phyloP scores from a whole-genome alignment of 2,329 filamentous ascomycete genomes.

The Didymosphaeria variabile region DNA sequence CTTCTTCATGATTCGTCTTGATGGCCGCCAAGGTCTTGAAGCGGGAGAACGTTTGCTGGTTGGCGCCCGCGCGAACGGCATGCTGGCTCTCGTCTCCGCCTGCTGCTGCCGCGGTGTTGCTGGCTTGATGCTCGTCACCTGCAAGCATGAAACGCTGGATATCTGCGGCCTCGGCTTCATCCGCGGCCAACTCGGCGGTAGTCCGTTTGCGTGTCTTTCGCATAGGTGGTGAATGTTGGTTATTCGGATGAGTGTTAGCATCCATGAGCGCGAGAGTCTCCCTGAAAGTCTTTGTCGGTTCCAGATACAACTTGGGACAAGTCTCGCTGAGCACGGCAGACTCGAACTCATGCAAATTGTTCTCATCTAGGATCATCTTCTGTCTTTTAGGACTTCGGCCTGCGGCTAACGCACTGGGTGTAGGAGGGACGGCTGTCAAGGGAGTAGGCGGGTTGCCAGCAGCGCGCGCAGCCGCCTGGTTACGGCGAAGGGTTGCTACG shows the following conservation, averaged over 20 bases:
- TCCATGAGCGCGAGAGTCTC: conserved; percentile 78
- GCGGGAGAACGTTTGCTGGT: conserved; percentile 87
- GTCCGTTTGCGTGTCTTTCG: conserved; percentile 94
- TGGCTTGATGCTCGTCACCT: conserved; percentile 82
- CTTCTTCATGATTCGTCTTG: conserved; percentile 78
- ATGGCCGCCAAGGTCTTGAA: conserved; percentile 94
- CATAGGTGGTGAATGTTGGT: conserved; percentile 77
- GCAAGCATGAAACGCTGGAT: conserved; percentile 93
- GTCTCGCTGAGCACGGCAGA: conserved; percentile 78
- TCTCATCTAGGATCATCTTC: conserved; percentile 78
- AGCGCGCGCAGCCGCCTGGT: conserved; percentile 56
- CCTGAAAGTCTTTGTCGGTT: conserved; percentile 74
- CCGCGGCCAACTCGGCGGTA: conserved; percentile 91
- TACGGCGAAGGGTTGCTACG: conserved; percentile 59
- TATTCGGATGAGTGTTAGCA: conserved; percentile 76
- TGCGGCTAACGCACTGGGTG: conserved; percentile 64
- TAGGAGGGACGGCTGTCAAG: conserved; percentile 61
- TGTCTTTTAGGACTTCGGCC: conserved; percentile 74
- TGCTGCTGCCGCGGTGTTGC: conserved; percentile 63
- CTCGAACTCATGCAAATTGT: conserved; percentile 78
- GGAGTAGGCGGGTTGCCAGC: conserved; percentile 74
- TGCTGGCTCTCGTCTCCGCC: conserved; percentile 73
- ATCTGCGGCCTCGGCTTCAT: conserved; percentile 89
- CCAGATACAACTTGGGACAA: conserved; percentile 77
- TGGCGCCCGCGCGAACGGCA: conserved; percentile 66